A percentile compares a stretch with the other conserved stretches of the same genome.
Conservation (phyloP, 441 rosid genomes). For the Geranium incanum region DNA sequence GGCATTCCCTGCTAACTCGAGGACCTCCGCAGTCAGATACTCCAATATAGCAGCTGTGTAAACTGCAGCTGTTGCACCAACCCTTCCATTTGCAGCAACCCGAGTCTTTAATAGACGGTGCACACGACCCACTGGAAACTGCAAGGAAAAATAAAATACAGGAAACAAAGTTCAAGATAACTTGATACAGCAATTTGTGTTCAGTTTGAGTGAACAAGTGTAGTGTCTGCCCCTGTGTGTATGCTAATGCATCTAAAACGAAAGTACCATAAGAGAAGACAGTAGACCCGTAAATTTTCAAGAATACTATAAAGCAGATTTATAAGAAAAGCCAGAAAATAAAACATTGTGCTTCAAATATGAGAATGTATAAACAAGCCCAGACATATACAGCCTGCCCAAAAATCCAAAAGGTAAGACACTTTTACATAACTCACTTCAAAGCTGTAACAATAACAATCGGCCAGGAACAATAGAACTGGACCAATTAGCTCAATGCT, state of each 20-base stretch:
- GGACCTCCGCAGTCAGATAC: slow-evolving; percentile 83
- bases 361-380: no score
- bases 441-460: not conserved
- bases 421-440: not conserved
- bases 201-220: not conserved
- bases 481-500: not conserved
- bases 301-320: not conserved
- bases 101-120: slow-evolving; percentile 76
- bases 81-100: slow-evolving; percentile 61
- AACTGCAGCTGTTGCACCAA: slow-evolving; percentile 88
- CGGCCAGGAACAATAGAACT: not conserved
- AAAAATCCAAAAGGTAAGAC: not conserved
- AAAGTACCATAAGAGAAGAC: not conserved
- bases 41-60: slow-evolving; percentile 77
- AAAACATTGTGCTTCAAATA: no score
- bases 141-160: not conserved
- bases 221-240: not conserved
- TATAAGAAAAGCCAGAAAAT: no score
- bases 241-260: not conserved
- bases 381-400: no score
- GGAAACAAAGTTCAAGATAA: not conserved
- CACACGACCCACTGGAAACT: slow-evolving; percentile 91
- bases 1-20: slow-evolving; percentile 90
- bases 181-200: not conserved
- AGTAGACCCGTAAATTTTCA: not conserved